Conservation (phyloP, 2,329 filamentous ascomycete species). For the Scytalidium sp. region DNA sequence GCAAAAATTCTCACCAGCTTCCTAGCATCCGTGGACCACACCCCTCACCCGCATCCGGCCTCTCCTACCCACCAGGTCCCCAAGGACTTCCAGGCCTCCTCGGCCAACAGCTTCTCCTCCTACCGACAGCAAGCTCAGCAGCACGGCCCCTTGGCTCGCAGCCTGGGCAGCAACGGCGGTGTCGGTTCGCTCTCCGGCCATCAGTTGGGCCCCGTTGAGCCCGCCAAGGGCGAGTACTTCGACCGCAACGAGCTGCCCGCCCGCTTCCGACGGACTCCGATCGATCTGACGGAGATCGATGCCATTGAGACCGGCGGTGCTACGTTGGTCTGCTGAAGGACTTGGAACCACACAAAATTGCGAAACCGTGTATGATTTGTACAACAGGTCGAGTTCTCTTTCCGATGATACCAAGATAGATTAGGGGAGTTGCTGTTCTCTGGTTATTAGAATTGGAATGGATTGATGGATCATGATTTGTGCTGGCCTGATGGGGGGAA, state of each 20-base stretch:
- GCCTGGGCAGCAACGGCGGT: slow-evolving; percentile 11
- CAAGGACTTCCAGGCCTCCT: slow-evolving; percentile 46
- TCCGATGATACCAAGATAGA: neutral
- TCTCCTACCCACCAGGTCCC: slow-evolving; percentile 51
- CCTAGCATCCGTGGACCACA: slow-evolving; percentile 53
- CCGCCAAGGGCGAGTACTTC: slow-evolving; percentile 75
- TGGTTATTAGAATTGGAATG: no score
- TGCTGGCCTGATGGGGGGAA: no score
- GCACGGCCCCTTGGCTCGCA: slow-evolving; percentile 51
- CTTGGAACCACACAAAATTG: neutral
- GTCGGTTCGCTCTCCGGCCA: slow-evolving; percentile 46
- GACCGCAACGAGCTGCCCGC: slow-evolving; percentile 84
- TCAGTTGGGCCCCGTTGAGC: slow-evolving; percentile 68
- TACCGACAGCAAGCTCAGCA: slow-evolving; percentile 58
- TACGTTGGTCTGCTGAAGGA: slow-evolving; percentile 44
- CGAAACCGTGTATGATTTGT: neutral
- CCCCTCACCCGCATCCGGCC: slow-evolving; percentile 54
- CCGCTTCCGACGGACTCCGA: slow-evolving; percentile 74
- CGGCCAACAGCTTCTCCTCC: slow-evolving; percentile 48
- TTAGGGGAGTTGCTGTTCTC: no score
- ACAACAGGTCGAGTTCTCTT: neutral
- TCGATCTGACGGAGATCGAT: slow-evolving; percentile 85
- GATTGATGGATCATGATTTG: no score
- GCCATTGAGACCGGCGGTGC: slow-evolving; percentile 93
- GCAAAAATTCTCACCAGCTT: slow-evolving; percentile 10